Evolutionary conservation across 495 filamentous ascomycete species (phyloP).

Genomic region (Tuber indicum): DNA sequence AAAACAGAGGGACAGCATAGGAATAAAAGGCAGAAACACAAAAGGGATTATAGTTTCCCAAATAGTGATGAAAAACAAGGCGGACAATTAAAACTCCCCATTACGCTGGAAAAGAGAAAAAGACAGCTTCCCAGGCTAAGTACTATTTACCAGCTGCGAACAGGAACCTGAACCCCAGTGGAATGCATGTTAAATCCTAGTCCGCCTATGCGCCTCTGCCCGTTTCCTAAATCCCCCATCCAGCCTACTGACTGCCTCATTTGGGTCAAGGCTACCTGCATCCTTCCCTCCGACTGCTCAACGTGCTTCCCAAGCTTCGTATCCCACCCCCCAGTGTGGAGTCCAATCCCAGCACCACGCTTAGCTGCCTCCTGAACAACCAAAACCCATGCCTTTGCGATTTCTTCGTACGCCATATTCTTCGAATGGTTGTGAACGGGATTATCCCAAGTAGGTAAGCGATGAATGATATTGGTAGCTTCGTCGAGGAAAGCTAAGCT

Average conservation of each 20-base stretch:
- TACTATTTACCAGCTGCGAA: conserved; percentile 36
- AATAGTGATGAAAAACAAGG: conserved; percentile 3
- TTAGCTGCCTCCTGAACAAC: conserved; percentile 90
- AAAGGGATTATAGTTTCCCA: background rate
- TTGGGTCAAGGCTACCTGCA: conserved; percentile 66
- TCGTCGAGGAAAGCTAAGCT: conserved; percentile 82
- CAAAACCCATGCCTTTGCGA: conserved; percentile 84
- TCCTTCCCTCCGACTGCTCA: conserved; percentile 70
- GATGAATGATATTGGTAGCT: conserved; percentile 82
- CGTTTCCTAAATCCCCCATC: conserved; percentile 28
- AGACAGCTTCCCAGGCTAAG: background rate
- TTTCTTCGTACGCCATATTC: conserved; percentile 90
- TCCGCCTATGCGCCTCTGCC: conserved; percentile 26
- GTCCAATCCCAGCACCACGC: conserved; percentile 76
- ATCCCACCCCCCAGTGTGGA: conserved; percentile 93
- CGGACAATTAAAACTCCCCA: conserved; percentile 17
- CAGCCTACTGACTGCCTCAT: conserved; percentile 34
- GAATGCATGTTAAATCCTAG: conserved; percentile 39
- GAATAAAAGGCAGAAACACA: background rate
- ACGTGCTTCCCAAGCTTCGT: conserved; percentile 83
- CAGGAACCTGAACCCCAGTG: conserved; percentile 36
- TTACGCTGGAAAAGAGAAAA: conserved; percentile 11
- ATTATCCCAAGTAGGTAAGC: conserved; percentile 77
- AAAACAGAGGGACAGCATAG: background rate
- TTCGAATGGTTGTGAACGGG: conserved; percentile 84